phyloP scores from a whole-genome alignment of 345 rosid species.

The Heritiera fomes region DNA sequence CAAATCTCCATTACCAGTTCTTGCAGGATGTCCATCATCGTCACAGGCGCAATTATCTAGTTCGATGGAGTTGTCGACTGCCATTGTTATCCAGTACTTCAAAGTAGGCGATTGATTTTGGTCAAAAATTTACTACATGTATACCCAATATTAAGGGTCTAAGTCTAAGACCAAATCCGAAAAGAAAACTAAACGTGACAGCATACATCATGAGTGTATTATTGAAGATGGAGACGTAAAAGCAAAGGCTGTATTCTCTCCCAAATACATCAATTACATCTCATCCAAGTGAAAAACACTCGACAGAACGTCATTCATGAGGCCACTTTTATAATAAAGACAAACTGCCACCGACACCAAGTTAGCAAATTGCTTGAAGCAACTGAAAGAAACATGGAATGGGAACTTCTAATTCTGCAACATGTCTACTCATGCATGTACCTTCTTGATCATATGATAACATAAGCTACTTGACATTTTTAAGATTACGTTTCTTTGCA shows the following conservation, averaged over 20 bases:
- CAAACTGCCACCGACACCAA: not conserved
- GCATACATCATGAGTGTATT: not conserved
- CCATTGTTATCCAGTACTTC: not conserved
- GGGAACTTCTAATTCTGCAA: not conserved
- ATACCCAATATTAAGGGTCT: conserved; percentile 13
- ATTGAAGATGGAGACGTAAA: not conserved
- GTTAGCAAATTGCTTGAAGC: not conserved
- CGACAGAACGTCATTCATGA: not conserved
- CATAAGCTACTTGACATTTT: not conserved
- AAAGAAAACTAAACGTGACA: too few species aligned
- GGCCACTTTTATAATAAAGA: not conserved
- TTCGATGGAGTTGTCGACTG: too few species aligned
- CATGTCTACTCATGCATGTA: not conserved
- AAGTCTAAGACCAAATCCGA: conserved; percentile 8
- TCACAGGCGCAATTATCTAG: conserved; percentile 31
- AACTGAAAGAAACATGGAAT: conserved; percentile 1
- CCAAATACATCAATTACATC: not conserved
- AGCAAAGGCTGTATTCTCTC: not conserved
- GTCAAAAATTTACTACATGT: conserved; percentile 14
- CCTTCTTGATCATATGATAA: not conserved
- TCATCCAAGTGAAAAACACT: not conserved
- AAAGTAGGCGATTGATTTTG: conserved; percentile 11
- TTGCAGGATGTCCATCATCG: conserved; percentile 44
- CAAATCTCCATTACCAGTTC: conserved; percentile 41
- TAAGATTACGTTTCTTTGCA: not conserved